phyloP scores from a whole-genome alignment of 345 rosid genomes.

The Clarkia xantiana region DNA sequence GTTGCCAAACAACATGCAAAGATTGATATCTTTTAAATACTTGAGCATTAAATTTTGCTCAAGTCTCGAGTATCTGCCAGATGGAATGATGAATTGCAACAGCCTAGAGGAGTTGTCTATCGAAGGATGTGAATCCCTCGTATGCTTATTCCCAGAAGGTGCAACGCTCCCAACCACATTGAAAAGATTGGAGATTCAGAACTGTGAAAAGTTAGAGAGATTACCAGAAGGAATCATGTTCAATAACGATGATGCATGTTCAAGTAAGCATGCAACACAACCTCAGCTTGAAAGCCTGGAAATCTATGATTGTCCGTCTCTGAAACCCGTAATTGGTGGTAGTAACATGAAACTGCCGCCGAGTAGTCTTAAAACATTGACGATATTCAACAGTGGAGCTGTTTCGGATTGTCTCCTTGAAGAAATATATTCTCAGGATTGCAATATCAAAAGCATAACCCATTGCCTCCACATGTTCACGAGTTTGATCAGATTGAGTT shows the following conservation, averaged over 20 bases:
- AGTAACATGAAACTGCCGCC: too few species aligned
- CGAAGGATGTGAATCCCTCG: neutral
- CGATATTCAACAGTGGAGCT: neutral
- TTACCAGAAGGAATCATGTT: too few species aligned
- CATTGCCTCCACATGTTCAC: neutral
- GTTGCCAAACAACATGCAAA: too few species aligned
- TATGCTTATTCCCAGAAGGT: neutral
- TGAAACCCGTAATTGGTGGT: too few species aligned
- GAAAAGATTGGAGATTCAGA: neutral
- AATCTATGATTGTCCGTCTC: too few species aligned
- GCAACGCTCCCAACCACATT: neutral
- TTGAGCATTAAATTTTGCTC: accelerated
- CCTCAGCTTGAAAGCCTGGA: too few species aligned
- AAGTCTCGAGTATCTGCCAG: too few species aligned
- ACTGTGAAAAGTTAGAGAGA: neutral
- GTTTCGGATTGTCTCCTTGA: neutral
- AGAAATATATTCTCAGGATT: neutral
- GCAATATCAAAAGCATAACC: neutral
- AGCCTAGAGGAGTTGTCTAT: neutral
- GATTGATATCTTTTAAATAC: too few species aligned
- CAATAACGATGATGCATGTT: neutral
- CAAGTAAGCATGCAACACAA: too few species aligned
- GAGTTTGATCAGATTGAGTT: neutral
- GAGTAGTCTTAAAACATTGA: too few species aligned
- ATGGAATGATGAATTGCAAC: too few species aligned